A percentile compares a stretch with the other conserved stretches of the same genome.
phyloP scores from a whole-genome alignment of 2,329 filamentous ascomycete species.

The Zopfia rhizophila region DNA sequence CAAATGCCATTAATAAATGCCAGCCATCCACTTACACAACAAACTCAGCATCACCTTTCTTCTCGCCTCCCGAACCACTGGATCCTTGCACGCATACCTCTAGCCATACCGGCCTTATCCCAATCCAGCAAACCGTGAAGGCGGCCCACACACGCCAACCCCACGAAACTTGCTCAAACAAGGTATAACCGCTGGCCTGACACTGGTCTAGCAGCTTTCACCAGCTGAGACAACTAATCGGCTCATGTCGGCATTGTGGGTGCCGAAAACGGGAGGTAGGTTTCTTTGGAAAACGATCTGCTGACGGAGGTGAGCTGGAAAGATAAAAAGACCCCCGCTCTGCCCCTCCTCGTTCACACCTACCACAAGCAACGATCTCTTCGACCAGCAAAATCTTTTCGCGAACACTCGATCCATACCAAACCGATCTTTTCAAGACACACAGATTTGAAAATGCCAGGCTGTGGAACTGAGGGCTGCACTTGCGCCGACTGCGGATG shows the following conservation, averaged over 20 bases:
- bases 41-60: no score
- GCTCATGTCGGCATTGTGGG: neutral
- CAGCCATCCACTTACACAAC: constrained; percentile 1
- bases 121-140: neutral
- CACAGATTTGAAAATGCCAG: constrained; percentile 42
- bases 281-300: constrained; percentile 1
- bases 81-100: neutral
- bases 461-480: constrained; percentile 48
- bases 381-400: constrained; percentile 8
- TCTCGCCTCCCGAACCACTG: no score
- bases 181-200: no score
- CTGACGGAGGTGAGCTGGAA: neutral
- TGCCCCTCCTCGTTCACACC: constrained; percentile 8
- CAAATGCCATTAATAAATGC: neutral
- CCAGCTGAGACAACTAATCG: neutral
- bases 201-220: no score
- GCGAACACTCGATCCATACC: constrained; percentile 10
- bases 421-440: constrained; percentile 13
- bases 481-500: constrained; percentile 48
- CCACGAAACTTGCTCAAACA: constrained; percentile 32
- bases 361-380: constrained; percentile 14
- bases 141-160: neutral
- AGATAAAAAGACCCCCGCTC: constrained; percentile 30
- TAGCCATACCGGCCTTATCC: neutral
- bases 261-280: constrained; percentile 7